Base-by-base conservation (phyloP, 768 basidiomycete species). In the Rhodotorula kratochvilovae region DNA sequence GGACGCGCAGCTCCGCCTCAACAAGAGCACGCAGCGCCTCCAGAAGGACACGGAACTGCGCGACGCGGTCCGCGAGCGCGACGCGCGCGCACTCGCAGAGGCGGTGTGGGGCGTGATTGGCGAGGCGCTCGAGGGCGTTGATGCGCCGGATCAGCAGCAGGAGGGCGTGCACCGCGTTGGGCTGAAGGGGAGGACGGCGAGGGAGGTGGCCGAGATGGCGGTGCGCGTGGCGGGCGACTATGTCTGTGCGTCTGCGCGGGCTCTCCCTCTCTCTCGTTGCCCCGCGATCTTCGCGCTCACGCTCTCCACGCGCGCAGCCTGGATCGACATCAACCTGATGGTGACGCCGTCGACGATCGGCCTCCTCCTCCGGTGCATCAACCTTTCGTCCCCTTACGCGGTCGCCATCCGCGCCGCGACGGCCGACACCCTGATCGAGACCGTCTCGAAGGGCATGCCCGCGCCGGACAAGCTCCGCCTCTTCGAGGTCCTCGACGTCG, bases 281-380 rank as follows among this genome's bases (percentile, higher is more conserved):
- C 56, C 35, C 42, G 31, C 31, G 46, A 7, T 59, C 21, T 43
- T 62, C 51, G 39, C 27, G 11, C 36, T 11, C 21, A 50, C 69
- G 76, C 46, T 68, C 25, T 33, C n/a, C 60, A 46, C 50, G 60
- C 45, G 35, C 31, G 2, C 76, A 96, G 95, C 92, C 23, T 99
- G 96, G 96, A 90, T 98, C 75, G 96, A 99, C 78, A 94, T 99
- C 75, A 92, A 92, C 78, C 83, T 98, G 72, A 93, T 96, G 21
- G 89, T 99, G 69, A 97, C 94, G 3, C 91, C 90, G 21, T 86
- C 85, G 23, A 92, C 94, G 4, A 86, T 98, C 45, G 88, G 89
- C 11, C 82, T 98, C 46, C 84, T 96, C 55, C 92, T 94, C 79
- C 86, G 84, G 48, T 84, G 96, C 51, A 85, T 98, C 50, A 88